Evolutionary conservation across 2,329 filamentous ascomycete genomes (phyloP).

Genomic region (Endoconidiophora polonica): DNA sequence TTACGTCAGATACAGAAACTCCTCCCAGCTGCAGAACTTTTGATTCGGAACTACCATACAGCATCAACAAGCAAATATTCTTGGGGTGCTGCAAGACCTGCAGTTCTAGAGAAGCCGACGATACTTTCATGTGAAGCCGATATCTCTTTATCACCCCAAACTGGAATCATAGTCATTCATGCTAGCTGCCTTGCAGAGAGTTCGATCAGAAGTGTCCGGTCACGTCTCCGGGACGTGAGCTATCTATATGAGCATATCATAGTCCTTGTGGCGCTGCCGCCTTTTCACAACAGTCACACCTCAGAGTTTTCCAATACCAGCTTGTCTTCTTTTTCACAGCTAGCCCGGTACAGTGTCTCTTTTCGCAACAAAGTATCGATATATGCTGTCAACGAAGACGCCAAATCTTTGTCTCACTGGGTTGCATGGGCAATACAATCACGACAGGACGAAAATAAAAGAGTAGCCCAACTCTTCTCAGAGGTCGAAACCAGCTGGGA

Average conservation of each 20-base stretch:
- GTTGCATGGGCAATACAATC: conserved; percentile 34
- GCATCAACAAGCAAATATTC: too few relatives aligned
- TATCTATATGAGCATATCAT: conserved; percentile 37
- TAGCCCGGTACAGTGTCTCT: conserved; percentile 14
- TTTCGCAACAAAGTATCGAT: conserved; percentile 25
- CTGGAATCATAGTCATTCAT: too few relatives aligned
- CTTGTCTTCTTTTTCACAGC: too few relatives aligned
- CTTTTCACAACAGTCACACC: too few relatives aligned
- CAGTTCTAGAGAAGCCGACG: too few relatives aligned
- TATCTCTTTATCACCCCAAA: too few relatives aligned
- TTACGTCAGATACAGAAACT: conserved; percentile 7
- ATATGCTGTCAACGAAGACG: conserved; percentile 33
- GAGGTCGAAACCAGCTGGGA: conserved; percentile 27
- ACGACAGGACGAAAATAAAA: conserved; percentile 19
- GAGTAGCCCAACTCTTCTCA: conserved; percentile 21
- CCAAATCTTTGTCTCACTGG: conserved; percentile 36
- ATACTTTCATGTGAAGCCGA: too few relatives aligned
- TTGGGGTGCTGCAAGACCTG: too few relatives aligned
- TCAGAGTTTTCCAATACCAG: too few relatives aligned
- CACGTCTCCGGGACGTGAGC: conserved; percentile 24
- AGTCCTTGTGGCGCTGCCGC: neutral
- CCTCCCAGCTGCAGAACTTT: conserved; percentile 1
- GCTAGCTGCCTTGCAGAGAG: too few relatives aligned
- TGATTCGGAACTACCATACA: conserved; percentile 6
- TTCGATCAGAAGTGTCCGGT: too few relatives aligned